These are phyloP conservation scores for Talaromyces sp. DNA, from an alignment of 2,329 filamentous ascomycete genomes.

Conservation along the genomic window DNA sequence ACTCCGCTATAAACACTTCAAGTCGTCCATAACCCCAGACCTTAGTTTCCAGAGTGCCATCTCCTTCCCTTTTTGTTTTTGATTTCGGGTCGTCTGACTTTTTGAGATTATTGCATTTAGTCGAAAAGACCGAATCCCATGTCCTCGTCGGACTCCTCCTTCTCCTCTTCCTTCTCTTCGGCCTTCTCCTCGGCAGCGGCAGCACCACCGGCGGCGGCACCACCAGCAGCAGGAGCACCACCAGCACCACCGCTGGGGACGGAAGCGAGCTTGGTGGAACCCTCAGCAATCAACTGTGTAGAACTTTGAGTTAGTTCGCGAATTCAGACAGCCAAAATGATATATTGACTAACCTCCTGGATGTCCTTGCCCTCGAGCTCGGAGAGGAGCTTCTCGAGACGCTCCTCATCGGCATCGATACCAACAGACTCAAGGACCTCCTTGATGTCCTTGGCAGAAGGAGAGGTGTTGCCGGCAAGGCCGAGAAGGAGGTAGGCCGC, in stretches of 20 bases:
- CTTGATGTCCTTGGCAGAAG: constrained; percentile 82
- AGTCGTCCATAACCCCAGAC: constrained; percentile 18
- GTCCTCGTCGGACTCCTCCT: constrained; percentile 68
- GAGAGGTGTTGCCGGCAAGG: constrained; percentile 87
- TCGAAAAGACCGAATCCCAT: constrained; percentile 73
- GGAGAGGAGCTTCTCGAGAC: constrained; percentile 76
- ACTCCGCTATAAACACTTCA: constrained; percentile 21
- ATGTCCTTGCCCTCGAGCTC: constrained; percentile 68
- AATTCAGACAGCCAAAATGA: neutral
- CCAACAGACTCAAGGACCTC: constrained; percentile 86
- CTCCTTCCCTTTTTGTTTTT: constrained; percentile 62
- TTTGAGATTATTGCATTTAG: constrained; percentile 33
- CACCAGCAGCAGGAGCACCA: constrained; percentile 59
- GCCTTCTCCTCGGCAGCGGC: constrained; percentile 58
- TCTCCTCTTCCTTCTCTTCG: constrained; percentile 71
- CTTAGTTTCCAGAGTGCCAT: constrained; percentile 37
- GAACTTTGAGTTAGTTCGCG: constrained; percentile 17
- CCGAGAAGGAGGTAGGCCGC: constrained; percentile 96
- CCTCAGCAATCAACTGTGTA: constrained; percentile 78
- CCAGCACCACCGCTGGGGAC: constrained; percentile 84
- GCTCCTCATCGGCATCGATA: constrained; percentile 85
- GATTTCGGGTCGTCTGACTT: constrained; percentile 19
- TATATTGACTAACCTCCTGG: constrained; percentile 65
- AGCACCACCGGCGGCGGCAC: constrained; percentile 60
- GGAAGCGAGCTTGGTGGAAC: constrained; percentile 90